These are phyloP conservation scores for Taxillus chinensis DNA, from an alignment of 164 flowering plant species.

Conservation along the genomic window DNA sequence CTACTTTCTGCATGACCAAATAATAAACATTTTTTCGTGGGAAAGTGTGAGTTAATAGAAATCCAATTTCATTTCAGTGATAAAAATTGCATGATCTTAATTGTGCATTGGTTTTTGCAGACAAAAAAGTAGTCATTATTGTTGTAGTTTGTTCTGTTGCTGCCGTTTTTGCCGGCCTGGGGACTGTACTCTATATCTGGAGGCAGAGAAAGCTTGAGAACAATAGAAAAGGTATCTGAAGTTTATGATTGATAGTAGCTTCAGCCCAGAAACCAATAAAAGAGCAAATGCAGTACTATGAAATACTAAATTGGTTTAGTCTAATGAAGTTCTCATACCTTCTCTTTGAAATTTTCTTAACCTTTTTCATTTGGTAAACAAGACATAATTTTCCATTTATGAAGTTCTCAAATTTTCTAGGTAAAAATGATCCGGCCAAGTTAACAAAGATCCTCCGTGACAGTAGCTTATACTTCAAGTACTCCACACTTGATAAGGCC, in stretches of 20 bases:
- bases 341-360: too few relatives aligned
- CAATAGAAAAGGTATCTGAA: constrained; percentile 63
- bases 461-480: background rate
- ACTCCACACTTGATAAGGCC: background rate
- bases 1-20: too few relatives aligned
- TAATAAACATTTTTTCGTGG: too few relatives aligned
- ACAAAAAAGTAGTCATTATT: constrained; percentile 33
- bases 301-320: too few relatives aligned
- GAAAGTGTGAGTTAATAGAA: too few relatives aligned
- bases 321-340: too few relatives aligned
- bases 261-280: too few relatives aligned
- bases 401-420: too few relatives aligned
- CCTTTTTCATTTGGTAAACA: background rate
- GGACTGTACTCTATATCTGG: constrained; percentile 46
- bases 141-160: constrained; percentile 47
- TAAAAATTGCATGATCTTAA: background rate
- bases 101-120: constrained; percentile 27
- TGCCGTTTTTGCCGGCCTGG: constrained; percentile 31
- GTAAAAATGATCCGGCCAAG: too few relatives aligned
- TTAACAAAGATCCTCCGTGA: background rate
- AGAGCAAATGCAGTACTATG: too few relatives aligned
- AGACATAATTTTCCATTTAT: too few relatives aligned
- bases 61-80: too few relatives aligned
- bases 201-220: constrained; percentile 45
- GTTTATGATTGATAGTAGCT: background rate